Base-by-base conservation (phyloP, 2,329 filamentous ascomycete species). In the Arachnomyces sp. region DNA sequence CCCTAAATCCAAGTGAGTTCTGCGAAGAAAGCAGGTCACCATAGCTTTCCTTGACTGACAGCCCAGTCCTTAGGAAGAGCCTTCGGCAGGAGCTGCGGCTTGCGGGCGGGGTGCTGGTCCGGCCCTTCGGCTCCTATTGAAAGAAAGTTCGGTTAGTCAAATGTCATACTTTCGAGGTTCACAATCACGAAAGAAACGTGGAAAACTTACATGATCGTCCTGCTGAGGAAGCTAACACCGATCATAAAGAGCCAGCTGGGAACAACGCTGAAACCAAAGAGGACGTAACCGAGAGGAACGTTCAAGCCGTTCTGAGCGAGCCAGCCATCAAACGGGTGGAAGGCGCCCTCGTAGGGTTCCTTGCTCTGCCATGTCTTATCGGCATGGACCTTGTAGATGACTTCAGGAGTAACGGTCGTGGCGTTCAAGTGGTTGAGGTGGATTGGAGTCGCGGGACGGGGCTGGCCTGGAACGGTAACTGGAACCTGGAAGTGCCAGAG, bases 201-300 rank as follows among this genome's bases (percentile, higher is more conserved):
- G 18, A 12, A 42, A 39, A 60, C 74, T 71, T 63, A 78, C 78
- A 81, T 80, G 56, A 82, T 65, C 9, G 69, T 72, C 52, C 78
- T 65, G 62, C 73, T 78, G 51, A 77, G 54, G 58, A 81, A 74
- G 39, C 71, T 77, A 59, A 82, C 74, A 31, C 68, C 59, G 47
- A 82, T 72, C 78, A 82, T 82, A 47, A 80, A 73, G 43, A 74
- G 53, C 78, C 78, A 82, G 51, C 72, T 78, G 3, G 78, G 78
- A 49, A 81, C 68, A 59, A 70, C 66, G 28, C 70, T 65, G 54
- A 82, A 71, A 21, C 55, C 71, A 57, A 67, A 80, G 40, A 80
- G 66, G 32, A 67, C 55, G 48, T 78, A 80, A 5, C 71, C 78
- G 28, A 78, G 54, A 12, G 73, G 71, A 39, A 78, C 57, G 31